These are phyloP conservation scores for Fusarium caatingaense DNA, from an alignment of 2,329 filamentous ascomycete species.

Conservation along the genomic window DNA sequence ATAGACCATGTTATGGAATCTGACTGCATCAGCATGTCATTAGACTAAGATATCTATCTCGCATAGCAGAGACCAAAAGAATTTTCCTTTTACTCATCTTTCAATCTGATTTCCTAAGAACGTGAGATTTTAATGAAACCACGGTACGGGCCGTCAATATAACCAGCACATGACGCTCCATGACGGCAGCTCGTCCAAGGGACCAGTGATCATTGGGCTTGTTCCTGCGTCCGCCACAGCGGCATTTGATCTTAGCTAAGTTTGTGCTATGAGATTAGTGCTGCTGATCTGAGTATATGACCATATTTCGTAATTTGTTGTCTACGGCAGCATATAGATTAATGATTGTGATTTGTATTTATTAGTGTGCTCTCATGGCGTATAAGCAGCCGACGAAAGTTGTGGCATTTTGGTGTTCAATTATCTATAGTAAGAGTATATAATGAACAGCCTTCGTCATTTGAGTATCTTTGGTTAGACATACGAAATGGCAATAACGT, in stretches of 20 bases:
- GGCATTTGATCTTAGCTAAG: neutral
- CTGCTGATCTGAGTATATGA: neutral
- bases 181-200: neutral
- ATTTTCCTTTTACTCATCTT: neutral
- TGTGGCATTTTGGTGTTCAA: neutral
- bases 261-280: neutral
- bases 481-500: constrained; percentile 3
- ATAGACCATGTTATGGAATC: constrained; percentile 10
- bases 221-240: constrained; percentile 30
- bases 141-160: constrained; percentile 14
- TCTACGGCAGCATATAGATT: neutral
- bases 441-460: neutral
- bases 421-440: neutral
- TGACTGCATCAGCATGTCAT: constrained; percentile 3
- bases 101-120: neutral
- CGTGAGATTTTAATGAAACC: neutral
- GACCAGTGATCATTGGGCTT: constrained; percentile 5
- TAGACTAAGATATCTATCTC: constrained; percentile 1
- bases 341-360: neutral
- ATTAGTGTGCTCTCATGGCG: neutral
- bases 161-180: constrained; percentile 3
- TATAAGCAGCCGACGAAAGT: neutral
- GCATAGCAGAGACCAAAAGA: constrained; percentile 13
- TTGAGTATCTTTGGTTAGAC: neutral
- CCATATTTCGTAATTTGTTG: neutral